Percentiles rank a stretch among this genome's conserved stretches.
phyloP scores from a whole-genome alignment of 306 rosid species.

The Prunus mongolica region DNA sequence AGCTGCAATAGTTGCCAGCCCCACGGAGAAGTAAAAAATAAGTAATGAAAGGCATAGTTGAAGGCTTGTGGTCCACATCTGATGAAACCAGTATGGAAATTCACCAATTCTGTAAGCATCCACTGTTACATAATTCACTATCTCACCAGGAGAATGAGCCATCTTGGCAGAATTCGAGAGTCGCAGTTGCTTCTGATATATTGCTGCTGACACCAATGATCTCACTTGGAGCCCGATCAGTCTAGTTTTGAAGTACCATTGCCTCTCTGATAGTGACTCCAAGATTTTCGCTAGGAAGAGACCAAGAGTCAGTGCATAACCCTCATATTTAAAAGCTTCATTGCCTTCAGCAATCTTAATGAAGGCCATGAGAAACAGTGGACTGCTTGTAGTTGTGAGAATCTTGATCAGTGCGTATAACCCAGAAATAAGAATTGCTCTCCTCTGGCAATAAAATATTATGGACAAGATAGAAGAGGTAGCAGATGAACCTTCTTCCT shows the following conservation, averaged over 20 bases:
- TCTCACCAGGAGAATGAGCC: conserved; percentile 25
- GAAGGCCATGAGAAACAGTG: conserved; percentile 24
- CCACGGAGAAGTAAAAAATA: conserved; percentile 22
- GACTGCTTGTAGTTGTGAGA: conserved; percentile 5
- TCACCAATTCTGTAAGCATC: conserved; percentile 29
- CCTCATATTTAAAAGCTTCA: conserved; percentile 16
- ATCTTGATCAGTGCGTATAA: conserved; percentile 16
- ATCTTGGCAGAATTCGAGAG: conserved; percentile 24
- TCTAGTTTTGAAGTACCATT: conserved; percentile 18
- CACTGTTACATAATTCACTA: conserved; percentile 21
- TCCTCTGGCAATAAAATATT: conserved; percentile 6
- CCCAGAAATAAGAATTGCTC: conserved; percentile 18
- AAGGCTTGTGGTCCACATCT: conserved; percentile 27
- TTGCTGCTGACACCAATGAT: conserved; percentile 26
- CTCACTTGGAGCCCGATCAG: conserved; percentile 26
- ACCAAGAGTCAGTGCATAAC: conserved; percentile 24
- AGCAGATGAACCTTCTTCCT: neutral
- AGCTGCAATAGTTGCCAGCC: conserved; percentile 27
- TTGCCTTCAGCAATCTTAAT: conserved; percentile 12
- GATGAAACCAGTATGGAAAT: conserved; percentile 29
- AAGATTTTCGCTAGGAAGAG: conserved; percentile 16
- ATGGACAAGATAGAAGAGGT: conserved; percentile 2
- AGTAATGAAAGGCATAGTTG: conserved; percentile 22
- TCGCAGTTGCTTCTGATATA: conserved; percentile 25
- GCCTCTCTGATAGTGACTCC: conserved; percentile 30